Evolutionary conservation across 441 rosid genomes (phyloP).

Genomic region (Theobroma grandiflorum): DNA sequence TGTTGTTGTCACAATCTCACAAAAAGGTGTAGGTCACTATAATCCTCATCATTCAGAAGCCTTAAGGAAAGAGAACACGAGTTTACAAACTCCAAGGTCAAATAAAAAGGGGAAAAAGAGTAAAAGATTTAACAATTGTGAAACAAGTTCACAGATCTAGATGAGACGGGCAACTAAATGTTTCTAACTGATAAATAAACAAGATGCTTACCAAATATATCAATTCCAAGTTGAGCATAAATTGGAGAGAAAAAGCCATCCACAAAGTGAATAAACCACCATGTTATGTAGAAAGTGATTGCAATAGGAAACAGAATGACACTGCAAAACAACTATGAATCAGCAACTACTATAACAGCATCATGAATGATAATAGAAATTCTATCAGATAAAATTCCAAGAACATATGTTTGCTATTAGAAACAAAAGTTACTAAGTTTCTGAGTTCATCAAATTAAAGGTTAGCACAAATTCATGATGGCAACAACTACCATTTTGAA

Average conservation of each 20-base stretch:
- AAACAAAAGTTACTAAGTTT: constrained; percentile 2
- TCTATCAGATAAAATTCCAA: background rate
- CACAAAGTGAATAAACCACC: constrained; percentile 99
- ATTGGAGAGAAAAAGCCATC: constrained; percentile 98
- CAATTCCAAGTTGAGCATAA: constrained; percentile 87
- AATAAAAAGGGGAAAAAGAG: background rate
- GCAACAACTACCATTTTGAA: constrained; percentile 5
- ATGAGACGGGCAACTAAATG: background rate
- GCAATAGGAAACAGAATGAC: constrained; percentile 96
- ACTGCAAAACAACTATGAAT: constrained; percentile 58
- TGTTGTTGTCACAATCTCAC: background rate
- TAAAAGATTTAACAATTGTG: background rate
- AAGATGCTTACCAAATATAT: constrained; percentile 77
- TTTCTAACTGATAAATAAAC: background rate
- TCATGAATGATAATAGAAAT: constrained; percentile 1
- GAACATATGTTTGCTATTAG: background rate
- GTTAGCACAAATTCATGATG: constrained; percentile 4
- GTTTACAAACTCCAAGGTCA: constrained; percentile 8
- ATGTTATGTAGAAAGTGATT: constrained; percentile 89
- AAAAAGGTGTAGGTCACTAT: background rate
- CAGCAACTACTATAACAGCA: constrained; percentile 30
- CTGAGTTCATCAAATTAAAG: background rate
- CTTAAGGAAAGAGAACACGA: constrained; percentile 1
- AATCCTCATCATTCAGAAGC: background rate
- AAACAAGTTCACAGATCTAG: background rate